Conservation (phyloP, 768 basidiomycete species). For the Termitomyces sp. region DNA sequence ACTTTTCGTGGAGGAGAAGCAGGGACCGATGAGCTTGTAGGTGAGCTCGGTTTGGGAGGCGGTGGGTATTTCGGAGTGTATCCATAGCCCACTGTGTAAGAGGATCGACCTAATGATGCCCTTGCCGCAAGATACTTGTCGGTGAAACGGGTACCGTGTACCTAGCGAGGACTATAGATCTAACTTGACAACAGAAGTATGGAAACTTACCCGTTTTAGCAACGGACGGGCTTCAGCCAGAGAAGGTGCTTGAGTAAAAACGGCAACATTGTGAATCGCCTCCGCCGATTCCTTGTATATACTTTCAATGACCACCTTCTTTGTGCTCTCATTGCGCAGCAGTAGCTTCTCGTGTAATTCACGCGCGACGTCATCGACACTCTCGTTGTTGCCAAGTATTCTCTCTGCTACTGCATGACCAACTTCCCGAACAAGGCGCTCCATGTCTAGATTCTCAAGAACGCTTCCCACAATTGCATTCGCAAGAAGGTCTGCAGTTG, state of each 20-base stretch:
- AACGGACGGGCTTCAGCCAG: constrained; percentile 72
- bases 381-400: constrained; percentile 90
- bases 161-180: constrained; percentile 41
- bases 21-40: constrained; percentile 34
- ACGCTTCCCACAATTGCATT: constrained; percentile 97
- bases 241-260: constrained; percentile 73
- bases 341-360: constrained; percentile 91
- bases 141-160: constrained; percentile 93
- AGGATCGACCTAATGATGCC: constrained; percentile 50
- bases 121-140: constrained; percentile 89
- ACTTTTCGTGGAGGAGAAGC: constrained; percentile 84
- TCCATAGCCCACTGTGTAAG: constrained; percentile 50
- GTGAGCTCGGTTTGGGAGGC: constrained; percentile 38
- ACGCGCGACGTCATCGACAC: constrained; percentile 93
- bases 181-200: constrained; percentile 5
- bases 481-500: constrained; percentile 90
- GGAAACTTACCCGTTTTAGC: constrained; percentile 66
- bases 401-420: constrained; percentile 91
- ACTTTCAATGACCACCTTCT: constrained; percentile 93
- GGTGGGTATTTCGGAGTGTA: constrained; percentile 44
- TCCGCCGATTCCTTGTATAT: constrained; percentile 93
- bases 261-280: constrained; percentile 83
- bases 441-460: constrained; percentile 98
- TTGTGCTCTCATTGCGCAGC: constrained; percentile 93
- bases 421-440: constrained; percentile 91